These are phyloP conservation scores for Melocanna baccifera DNA, from an alignment of 176 grass and related monocot genomes.

Conservation along the genomic window DNA sequence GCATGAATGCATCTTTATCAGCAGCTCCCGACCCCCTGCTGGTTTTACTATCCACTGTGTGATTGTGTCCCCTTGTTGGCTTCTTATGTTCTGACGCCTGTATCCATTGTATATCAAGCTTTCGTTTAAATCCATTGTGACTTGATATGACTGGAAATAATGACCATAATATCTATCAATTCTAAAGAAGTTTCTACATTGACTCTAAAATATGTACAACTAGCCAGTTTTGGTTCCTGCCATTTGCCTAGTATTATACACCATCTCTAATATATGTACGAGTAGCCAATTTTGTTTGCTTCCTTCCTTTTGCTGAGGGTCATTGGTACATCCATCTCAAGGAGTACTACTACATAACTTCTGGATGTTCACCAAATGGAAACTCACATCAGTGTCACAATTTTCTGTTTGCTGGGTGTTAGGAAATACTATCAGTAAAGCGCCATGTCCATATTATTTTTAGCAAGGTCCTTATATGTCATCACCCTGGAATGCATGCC, in stretches of 20 bases:
- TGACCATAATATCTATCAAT: background rate
- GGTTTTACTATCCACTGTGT: background rate
- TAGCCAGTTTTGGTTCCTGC: background rate
- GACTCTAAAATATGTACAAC: background rate
- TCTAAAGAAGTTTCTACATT: background rate
- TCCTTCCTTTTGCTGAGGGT: background rate
- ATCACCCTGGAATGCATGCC: background rate
- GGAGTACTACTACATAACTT: background rate
- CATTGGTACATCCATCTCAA: background rate
- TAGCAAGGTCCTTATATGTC: background rate
- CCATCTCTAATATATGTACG: background rate
- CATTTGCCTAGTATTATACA: background rate
- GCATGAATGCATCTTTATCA: background rate
- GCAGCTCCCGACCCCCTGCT: background rate
- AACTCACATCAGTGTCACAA: background rate
- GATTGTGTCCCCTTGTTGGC: background rate
- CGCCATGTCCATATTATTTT: background rate
- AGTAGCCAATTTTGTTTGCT: background rate
- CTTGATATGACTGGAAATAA: background rate
- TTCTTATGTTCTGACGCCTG: background rate
- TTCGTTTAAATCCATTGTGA: background rate
- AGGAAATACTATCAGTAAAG: background rate
- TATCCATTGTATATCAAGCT: background rate
- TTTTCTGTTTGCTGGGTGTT: background rate
- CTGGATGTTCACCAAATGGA: constrained; percentile 8